Base-by-base conservation (phyloP, 371 early-diverging fungal genomes). In the Dichotomocladium elegans region DNA sequence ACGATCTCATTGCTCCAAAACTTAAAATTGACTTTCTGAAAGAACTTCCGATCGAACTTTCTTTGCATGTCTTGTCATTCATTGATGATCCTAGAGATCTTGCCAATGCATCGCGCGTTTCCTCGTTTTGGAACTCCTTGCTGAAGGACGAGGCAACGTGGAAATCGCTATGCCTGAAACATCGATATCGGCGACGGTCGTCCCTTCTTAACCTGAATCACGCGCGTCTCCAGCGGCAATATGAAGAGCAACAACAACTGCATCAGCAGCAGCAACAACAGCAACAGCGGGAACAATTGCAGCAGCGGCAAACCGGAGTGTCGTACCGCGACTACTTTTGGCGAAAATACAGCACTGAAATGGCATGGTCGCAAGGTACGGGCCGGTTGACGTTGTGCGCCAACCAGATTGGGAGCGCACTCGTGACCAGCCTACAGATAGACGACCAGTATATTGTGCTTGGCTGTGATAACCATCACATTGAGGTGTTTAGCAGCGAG, bases 381-480 rank as follows among this genome's bases (percentile, higher is more conserved):
- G 74, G 77, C 28, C 75, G 75, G 53, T 30, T 53, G 17, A 43
- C 48, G 15, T 27, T 26, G 8, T 63, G 63, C 43, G 33, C 42
- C 3, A 63, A 63, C 25, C 87, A 89, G 4, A 86, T 89, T 55
- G 89, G 82, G 17, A 68, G 70, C 24, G 86, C 87, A 27, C 83
- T 94, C 9, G 92, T 94, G 10, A 94, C 94, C 4, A 89, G 89
- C 37, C 68, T 94, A 25, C 93, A 92, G 64, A 89, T 92, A 66
- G 91, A 92, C 59, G 80, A 83, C 30, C 87, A 87, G 28, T 89
- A 87, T 58, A 88, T 91, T 53, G 91, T 92, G 5, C 82, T 88
- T 8, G 93, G 92, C 41, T 89, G 90, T 19, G 93, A 94, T 57
- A 90, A 92, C 58, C 83, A 85, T 54, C 77, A 82, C 6, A 90